Evolutionary conservation across 345 rosid species (phyloP), one percentile per base, ranked within the genome.

Genomic region (sweet orange (Citrus sinensis)): DNA sequence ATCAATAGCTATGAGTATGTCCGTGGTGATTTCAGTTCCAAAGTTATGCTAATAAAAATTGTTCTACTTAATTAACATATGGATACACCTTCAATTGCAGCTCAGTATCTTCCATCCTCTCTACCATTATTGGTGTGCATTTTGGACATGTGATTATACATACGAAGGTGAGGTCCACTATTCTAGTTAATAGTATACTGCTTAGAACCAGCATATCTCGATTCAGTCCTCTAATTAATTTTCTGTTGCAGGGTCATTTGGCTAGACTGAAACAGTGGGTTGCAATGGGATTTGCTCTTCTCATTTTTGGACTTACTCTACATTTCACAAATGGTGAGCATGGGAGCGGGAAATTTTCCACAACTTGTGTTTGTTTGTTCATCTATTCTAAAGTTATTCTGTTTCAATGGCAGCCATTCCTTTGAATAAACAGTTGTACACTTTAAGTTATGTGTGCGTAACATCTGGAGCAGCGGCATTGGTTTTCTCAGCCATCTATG

Each of bases 391-490:
- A 76, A 58, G 9, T 30, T 72, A 7, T 55, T 58, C 25, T 17
- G 69, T 37, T 74, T 32, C 63, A 29, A 51, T 76, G 82, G 85
- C 89, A 93, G 98, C 89, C 29, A 85, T 95, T 85, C 95, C 98
- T 66, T 87, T 88, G 66, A 95, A 90, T 78, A 95, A 95, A 81
- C 98, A 93, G 76, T 80, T 93, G 62, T 95, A 90, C 82, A 91
- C 88, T 77, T 86, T 92, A 46, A 95, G 97, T 88, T 95, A 93
- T 75, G 92, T 89, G 71, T 92, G 95, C 42, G 85, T 93, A 25
- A 93, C 99, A 46, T 89, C 97, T 13, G 96, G 99, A 65, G 89
- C 90, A 79, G 98, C 98, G 11, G 91, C 93, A 0, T 74, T 95
- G 65, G 90, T 91, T 81, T 92, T 95, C 85, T 90, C 94, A 3